These are phyloP conservation scores for Pleurostoma richardsiae DNA, from an alignment of 2,329 filamentous ascomycete genomes.

Conservation along the genomic window DNA sequence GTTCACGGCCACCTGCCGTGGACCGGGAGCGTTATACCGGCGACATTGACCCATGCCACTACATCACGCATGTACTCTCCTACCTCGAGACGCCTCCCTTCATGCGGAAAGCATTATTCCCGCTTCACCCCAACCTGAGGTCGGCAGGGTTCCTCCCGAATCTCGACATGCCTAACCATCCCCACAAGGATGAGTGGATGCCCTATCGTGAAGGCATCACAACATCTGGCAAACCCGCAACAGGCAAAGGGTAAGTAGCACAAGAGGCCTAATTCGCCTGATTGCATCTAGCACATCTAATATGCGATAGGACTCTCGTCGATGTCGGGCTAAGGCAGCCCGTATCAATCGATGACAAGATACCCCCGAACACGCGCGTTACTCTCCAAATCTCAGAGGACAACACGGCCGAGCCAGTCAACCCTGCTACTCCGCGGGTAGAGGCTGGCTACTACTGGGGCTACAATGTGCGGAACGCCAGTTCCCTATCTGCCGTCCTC, in stretches of 20 bases:
- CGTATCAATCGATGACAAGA: slow-evolving; percentile 50
- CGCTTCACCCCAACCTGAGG: slow-evolving; percentile 71
- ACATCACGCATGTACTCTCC: slow-evolving; percentile 70
- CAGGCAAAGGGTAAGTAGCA: slow-evolving; percentile 25
- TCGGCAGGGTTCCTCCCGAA: slow-evolving; percentile 69
- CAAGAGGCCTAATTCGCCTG: slow-evolving; percentile 7
- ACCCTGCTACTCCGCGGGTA: slow-evolving; percentile 64
- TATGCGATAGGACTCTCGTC: slow-evolving; percentile 43
- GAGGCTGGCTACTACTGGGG: slow-evolving; percentile 86
- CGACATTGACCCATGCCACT: slow-evolving; percentile 71
- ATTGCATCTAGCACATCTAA: slow-evolving; percentile 7
- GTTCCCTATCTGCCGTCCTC: slow-evolving; percentile 66
- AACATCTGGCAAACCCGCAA: slow-evolving; percentile 35
- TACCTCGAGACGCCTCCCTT: slow-evolving; percentile 84
- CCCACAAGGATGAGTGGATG: slow-evolving; percentile 71
- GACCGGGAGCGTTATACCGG: slow-evolving; percentile 58
- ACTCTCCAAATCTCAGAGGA: slow-evolving; percentile 61
- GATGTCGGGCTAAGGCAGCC: slow-evolving; percentile 53
- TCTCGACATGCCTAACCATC: slow-evolving; percentile 81
- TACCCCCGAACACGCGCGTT: slow-evolving; percentile 67
- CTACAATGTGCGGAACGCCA: slow-evolving; percentile 63
- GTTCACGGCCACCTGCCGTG: slow-evolving; percentile 38
- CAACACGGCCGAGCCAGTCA: slow-evolving; percentile 53
- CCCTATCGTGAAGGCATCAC: slow-evolving; percentile 76
- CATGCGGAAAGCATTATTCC: slow-evolving; percentile 70